Evolutionary conservation across 805 yeast species (phyloP), one percentile per base, ranked within the genome.

Genomic region (Schwanniomyces vanrijiae): DNA sequence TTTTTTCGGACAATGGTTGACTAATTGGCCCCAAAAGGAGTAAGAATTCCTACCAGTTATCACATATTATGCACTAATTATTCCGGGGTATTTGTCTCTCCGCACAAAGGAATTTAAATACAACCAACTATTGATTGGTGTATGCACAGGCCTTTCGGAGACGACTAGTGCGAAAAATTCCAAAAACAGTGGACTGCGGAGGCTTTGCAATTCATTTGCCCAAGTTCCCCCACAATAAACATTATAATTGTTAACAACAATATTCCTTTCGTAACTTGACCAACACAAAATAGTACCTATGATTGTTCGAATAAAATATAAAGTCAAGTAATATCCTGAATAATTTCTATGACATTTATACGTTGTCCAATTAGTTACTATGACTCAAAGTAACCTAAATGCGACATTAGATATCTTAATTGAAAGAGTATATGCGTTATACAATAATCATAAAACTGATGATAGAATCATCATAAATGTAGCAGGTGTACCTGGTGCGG

Each of bases 401-500:
- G 19, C 37, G 10, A 34, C 20, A 16, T 34, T 41, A 16, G 26
- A 41, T 6, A 11, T 18, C 18, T 20, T 41, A 28, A 33, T 28
- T 9, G 33, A 41, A n/a, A n/a, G 43, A 11, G 14, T 41, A 5
- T 9, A 20, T 10, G 6, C 11, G 8, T 18, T 41, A 20, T 31
- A 41, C 14, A 18, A 20, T 4, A 18, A 10, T 19, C 43, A 41
- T 20, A 18, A 18, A 19, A 19, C 35, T 4, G 4, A 10, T 19
- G 20, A 20, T 9, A 26, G 43, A n/a, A 41, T 41, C 9, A 50
- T 83, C 19, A 66, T 88, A 5, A 62, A 83, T 0, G 56, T 88
- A 8, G 81, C 82, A 3, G 95, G 95, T 1, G 75, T 81, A 0
- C 95, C 95, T 2, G 95, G 95, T 5, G 81, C 90, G 0, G 95